A percentile compares a stretch with the other conserved stretches of the same genome.
Conservation (phyloP, 306 rosid species). For the Vigna mungo region DNA sequence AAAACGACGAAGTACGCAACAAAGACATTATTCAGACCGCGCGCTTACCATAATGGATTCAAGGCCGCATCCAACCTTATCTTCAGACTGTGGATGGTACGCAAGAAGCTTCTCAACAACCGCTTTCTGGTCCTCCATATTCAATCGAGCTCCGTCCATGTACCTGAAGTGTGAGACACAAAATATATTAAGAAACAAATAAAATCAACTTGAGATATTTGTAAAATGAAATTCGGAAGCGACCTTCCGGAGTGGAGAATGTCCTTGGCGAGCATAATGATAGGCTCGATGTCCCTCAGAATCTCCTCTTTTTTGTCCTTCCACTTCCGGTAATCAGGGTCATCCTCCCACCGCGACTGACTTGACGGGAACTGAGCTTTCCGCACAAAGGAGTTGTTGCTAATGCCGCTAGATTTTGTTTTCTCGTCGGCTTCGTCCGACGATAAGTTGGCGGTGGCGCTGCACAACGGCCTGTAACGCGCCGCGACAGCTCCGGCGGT, state of each 20-base stretch:
- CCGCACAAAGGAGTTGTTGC: slow-evolving; percentile 32
- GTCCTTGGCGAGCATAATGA: slow-evolving; percentile 61
- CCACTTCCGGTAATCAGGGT: slow-evolving; percentile 72
- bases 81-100: slow-evolving; percentile 78
- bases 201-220: background rate
- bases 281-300: slow-evolving; percentile 71
- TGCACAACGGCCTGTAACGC: slow-evolving; percentile 52
- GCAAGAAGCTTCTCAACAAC: slow-evolving; percentile 75
- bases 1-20: background rate
- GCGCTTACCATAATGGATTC: slow-evolving; percentile 78
- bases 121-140: slow-evolving; percentile 67
- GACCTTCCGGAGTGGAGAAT: slow-evolving; percentile 77
- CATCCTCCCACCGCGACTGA: slow-evolving; percentile 55
- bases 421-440: slow-evolving; percentile 52
- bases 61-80: slow-evolving; percentile 90
- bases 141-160: slow-evolving; percentile 68
- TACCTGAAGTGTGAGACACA: slow-evolving; percentile 48
- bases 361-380: slow-evolving; percentile 46
- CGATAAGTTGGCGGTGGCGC: slow-evolving; percentile 45
- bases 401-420: slow-evolving; percentile 29
- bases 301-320: slow-evolving; percentile 71
- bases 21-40: background rate
- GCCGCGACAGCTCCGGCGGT: slow-evolving; percentile 37
- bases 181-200: background rate
- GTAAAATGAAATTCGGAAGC: slow-evolving; percentile 6